Conservation (phyloP, 1,284 basidiomycete genomes). For the Melampsora americana region DNA sequence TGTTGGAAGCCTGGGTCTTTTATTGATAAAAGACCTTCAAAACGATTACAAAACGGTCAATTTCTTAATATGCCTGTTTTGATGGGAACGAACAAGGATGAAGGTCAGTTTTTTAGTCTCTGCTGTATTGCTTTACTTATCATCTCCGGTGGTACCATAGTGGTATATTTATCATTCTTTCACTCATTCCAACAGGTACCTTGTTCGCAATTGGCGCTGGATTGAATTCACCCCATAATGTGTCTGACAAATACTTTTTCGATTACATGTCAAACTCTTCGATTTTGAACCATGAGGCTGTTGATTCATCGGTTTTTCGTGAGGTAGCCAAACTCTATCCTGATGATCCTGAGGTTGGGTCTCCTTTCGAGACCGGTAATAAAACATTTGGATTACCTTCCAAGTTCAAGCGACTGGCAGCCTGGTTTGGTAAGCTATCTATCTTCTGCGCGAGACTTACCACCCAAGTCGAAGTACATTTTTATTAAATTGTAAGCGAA, state of each 20-base stretch:
- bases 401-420: constrained; percentile 34
- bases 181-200: constrained; percentile 6
- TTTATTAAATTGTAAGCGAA: neutral
- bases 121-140: neutral
- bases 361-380: constrained; percentile 47
- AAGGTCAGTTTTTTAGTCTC: constrained; percentile 10
- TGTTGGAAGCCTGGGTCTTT: constrained; percentile 26
- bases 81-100: constrained; percentile 33
- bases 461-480: neutral
- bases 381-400: constrained; percentile 24
- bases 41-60: neutral
- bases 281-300: constrained; percentile 9
- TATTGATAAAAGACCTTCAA: constrained; percentile 27
- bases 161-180: neutral
- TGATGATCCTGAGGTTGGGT: constrained; percentile 45
- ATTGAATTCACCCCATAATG: neutral
- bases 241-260: constrained; percentile 19
- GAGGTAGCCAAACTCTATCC: constrained; percentile 46
- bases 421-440: constrained; percentile 35
- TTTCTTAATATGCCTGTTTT: constrained; percentile 34
- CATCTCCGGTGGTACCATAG: neutral
- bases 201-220: constrained; percentile 4
- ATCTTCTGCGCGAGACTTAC: neutral
- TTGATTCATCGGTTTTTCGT: constrained; percentile 22
- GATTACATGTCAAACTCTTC: constrained; percentile 35